A percentile compares a stretch with the other conserved stretches of the same genome.
These are phyloP conservation scores for Digitaria exilis DNA, from an alignment of 202 grass and related monocot genomes.

Conservation along the genomic window DNA sequence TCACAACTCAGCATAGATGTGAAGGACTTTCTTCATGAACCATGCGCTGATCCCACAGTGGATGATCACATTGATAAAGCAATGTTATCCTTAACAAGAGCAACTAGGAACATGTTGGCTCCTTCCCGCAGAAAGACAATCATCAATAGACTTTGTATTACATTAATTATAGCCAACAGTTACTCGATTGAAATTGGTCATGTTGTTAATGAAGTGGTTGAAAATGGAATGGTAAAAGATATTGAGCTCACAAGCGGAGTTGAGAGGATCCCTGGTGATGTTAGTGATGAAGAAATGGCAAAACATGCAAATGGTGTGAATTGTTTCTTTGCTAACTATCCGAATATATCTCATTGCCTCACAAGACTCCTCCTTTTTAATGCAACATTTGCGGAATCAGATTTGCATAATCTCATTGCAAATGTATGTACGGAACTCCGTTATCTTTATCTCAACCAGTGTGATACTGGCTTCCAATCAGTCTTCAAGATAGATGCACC, in stretches of 20 bases:
- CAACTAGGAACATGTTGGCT: background rate
- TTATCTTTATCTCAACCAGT: background rate
- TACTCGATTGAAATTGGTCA: conserved; percentile 5
- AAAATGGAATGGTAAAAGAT: conserved; percentile 14
- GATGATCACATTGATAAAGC: conserved; percentile 13
- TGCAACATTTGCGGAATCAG: conserved; percentile 3
- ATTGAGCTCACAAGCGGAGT: conserved; percentile 11
- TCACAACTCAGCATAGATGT: conserved; percentile 5
- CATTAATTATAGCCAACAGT: too few species aligned
- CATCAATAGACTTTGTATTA: too few species aligned
- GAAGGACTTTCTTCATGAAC: background rate
- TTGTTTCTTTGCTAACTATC: conserved; percentile 13
- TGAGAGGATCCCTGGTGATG: background rate
- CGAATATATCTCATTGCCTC: background rate
- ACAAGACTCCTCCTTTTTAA: background rate
- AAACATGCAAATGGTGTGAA: background rate
- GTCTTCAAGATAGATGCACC: background rate
- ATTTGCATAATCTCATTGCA: background rate
- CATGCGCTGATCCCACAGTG: background rate
- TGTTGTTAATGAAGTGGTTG: background rate
- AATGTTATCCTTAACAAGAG: background rate
- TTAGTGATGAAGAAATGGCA: background rate
- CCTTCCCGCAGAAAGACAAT: background rate
- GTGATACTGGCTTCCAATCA: background rate
- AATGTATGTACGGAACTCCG: background rate